Conservation (phyloP, 768 basidiomycete genomes). For the Heimioporus sp. region DNA sequence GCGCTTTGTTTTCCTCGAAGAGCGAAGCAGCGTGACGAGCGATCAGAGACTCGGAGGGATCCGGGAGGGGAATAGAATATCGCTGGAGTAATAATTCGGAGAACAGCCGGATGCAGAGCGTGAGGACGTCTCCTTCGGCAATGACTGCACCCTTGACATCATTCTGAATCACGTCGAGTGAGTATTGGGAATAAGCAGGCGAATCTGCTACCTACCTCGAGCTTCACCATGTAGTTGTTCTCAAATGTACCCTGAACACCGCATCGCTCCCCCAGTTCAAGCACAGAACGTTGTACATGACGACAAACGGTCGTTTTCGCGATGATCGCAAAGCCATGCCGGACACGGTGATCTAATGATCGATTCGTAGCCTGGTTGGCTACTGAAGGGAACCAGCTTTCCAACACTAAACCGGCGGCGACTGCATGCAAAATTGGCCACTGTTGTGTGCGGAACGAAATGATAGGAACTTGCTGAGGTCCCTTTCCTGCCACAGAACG, state of each 20-base stretch:
- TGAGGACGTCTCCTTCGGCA: no score
- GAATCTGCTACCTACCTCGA: conserved; percentile 40
- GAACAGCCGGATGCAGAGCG: no score
- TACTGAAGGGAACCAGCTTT: conserved; percentile 43
- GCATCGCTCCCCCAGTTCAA: conserved; percentile 59
- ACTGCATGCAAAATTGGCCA: conserved; percentile 54
- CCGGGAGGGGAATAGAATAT: no score
- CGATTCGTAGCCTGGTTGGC: conserved; percentile 35
- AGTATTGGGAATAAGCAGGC: no score
- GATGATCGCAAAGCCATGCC: conserved; percentile 56
- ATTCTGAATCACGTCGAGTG: no score
- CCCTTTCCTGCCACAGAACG: conserved; percentile 47
- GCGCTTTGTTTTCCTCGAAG: no score
- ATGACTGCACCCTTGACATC: no score
- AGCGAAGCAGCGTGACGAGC: no score
- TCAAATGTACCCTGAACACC: conserved; percentile 68
- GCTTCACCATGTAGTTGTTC: conserved; percentile 56
- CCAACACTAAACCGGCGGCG: conserved; percentile 51
- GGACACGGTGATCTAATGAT: conserved; percentile 43
- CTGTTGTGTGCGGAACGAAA: conserved; percentile 65
- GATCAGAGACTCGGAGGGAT: no score
- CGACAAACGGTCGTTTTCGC: conserved; percentile 54
- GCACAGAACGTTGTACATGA: conserved; percentile 49
- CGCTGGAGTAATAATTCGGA: no score
- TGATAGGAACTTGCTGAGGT: conserved; percentile 46